Evolutionary conservation across 202 grass and related monocot species (phyloP).

Genomic region (Zoysia matrella): DNA sequence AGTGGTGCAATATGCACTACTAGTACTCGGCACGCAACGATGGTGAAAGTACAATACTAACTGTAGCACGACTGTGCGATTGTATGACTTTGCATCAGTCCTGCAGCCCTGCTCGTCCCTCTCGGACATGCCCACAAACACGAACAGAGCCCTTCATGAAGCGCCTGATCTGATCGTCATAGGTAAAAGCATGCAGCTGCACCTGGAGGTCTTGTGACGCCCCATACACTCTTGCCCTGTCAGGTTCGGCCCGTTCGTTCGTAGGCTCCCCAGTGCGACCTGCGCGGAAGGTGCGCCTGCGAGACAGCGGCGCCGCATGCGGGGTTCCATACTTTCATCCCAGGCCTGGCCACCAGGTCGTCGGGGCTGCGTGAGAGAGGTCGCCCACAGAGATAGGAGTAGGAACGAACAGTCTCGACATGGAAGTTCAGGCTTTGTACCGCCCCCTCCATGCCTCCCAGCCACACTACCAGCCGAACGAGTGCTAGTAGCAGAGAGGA

Average conservation of each 20-base stretch:
- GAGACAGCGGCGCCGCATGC: too few species aligned
- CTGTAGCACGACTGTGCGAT: too few species aligned
- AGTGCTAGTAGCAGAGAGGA: too few species aligned
- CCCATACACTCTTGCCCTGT: constrained; percentile 27
- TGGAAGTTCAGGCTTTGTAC: constrained; percentile 20
- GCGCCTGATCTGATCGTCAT: constrained; percentile 4
- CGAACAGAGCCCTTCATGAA: not conserved
- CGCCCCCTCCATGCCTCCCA: not conserved
- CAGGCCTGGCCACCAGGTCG: not conserved
- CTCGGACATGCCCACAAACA: constrained; percentile 32
- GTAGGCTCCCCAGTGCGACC: not conserved
- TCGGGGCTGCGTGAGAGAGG: not conserved
- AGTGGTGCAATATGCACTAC: too few species aligned
- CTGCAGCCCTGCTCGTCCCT: not conserved
- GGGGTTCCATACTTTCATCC: not conserved
- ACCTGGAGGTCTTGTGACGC: too few species aligned
- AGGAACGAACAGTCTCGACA: constrained; percentile 9
- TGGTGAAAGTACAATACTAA: too few species aligned
- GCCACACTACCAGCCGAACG: not conserved
- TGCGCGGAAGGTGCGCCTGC: too few species aligned
- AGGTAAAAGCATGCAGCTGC: not conserved
- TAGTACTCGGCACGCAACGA: too few species aligned
- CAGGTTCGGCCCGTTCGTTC: not conserved
- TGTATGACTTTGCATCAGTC: constrained; percentile 4
- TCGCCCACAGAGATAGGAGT: too few species aligned